A percentile compares a stretch with the other conserved stretches of the same genome.
These are phyloP conservation scores for Septoria petroselini DNA, from an alignment of 2,329 filamentous ascomycete genomes.

Conservation along the genomic window DNA sequence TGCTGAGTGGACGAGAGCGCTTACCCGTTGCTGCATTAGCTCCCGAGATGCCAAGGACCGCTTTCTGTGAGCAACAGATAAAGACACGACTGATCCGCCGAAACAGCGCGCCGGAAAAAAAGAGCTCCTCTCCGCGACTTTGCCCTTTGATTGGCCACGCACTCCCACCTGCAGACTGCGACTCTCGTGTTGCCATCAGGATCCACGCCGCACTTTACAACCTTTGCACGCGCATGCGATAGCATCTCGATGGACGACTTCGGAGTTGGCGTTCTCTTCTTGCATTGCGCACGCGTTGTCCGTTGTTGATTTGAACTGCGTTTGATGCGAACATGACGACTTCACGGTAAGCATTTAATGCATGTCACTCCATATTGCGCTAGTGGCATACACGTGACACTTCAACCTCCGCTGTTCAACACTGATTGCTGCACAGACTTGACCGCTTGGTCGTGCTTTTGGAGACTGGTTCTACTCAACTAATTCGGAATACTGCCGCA, in stretches of 20 bases:
- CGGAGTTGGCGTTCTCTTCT: neutral
- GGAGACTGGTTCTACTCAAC: slow-evolving; percentile 91
- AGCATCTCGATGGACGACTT: slow-evolving; percentile 13
- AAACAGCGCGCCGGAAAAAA: too few relatives aligned
- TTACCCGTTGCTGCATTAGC: too few relatives aligned
- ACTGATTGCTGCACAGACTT: slow-evolving; percentile 32
- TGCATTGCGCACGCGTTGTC: slow-evolving; percentile 5
- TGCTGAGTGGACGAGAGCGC: neutral
- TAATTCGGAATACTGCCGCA: slow-evolving; percentile 95
- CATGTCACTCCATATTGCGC: slow-evolving; percentile 12
- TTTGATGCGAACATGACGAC: slow-evolving; percentile 10
- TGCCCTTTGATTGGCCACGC: neutral
- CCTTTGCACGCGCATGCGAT: neutral
- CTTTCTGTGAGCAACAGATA: too few relatives aligned
- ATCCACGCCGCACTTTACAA: neutral
- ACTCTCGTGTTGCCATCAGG: neutral
- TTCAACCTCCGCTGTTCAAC: neutral
- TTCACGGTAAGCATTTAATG: slow-evolving; percentile 15
- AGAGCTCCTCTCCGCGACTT: too few relatives aligned
- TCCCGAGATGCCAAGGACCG: too few relatives aligned
- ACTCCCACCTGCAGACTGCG: slow-evolving; percentile 5
- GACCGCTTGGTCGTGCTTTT: slow-evolving; percentile 66
- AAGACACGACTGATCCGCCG: too few relatives aligned
- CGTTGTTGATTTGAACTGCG: slow-evolving; percentile 1
- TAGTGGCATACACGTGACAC: slow-evolving; percentile 10